Evolutionary conservation across 306 rosid species (phyloP).

Genomic region (Castanea mollissima): DNA sequence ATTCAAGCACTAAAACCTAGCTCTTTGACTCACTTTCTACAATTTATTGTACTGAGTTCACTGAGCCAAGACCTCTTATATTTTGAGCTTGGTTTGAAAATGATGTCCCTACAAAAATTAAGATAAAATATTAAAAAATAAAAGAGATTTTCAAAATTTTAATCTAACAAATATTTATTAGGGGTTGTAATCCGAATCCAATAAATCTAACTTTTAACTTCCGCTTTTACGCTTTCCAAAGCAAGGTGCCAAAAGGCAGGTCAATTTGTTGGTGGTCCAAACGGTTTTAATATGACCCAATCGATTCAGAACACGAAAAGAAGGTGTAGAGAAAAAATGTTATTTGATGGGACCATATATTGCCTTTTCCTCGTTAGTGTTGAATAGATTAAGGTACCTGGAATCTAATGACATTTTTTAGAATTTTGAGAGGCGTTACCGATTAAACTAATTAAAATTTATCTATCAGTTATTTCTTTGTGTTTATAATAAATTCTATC

Average conservation of each 20-base stretch:
- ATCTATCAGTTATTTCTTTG: too few species aligned
- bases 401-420: too few species aligned
- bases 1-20: too few species aligned
- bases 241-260: conserved; percentile 42
- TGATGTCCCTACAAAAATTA: too few species aligned
- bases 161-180: too few species aligned
- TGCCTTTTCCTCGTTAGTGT: not conserved
- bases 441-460: too few species aligned
- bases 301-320: conserved; percentile 1
- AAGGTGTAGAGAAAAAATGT: not conserved
- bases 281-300: conserved; percentile 32
- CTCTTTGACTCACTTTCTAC: too few species aligned
- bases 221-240: conserved; percentile 33
- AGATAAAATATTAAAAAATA: not conserved
- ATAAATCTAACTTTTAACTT: conserved; percentile 25
- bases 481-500: not conserved
- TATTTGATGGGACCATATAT: not conserved
- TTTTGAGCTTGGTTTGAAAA: too few species aligned
- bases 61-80: too few species aligned
- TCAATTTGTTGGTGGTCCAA: conserved; percentile 49
- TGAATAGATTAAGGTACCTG: too few species aligned
- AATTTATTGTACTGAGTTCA: too few species aligned
- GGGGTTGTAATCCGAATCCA: conserved; percentile 4
- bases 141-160: not conserved
- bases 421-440: fast-evolving